Percentiles rank a stretch among this genome's conserved stretches.
These are phyloP conservation scores for Medicago truncatula DNA, from an alignment of 306 rosid species.

Conservation along the genomic window DNA sequence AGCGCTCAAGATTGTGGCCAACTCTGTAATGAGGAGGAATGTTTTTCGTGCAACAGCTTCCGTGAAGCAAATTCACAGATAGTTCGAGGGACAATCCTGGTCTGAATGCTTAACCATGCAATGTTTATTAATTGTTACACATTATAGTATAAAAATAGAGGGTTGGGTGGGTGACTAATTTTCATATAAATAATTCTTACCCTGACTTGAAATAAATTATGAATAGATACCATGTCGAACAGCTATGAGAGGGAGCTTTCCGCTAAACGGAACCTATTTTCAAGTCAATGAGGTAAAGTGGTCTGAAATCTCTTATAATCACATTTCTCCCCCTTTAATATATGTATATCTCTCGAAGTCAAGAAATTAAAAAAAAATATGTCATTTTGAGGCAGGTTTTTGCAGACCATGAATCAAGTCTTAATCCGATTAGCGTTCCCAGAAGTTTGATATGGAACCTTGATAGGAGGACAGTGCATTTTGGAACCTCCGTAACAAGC, in stretches of 20 bases:
- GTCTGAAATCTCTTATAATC: background rate
- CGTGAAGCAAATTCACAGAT: conserved; percentile 79
- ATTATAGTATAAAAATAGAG: background rate
- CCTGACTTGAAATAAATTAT: conserved; percentile 44
- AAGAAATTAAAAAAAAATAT: conserved; percentile 20
- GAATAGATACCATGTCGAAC: conserved; percentile 93
- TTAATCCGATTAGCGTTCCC: conserved; percentile 64
- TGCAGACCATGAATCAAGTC: conserved; percentile 66
- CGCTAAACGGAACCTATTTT: conserved; percentile 94
- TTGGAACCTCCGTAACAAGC: conserved; percentile 66
- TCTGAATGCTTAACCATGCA: conserved; percentile 47
- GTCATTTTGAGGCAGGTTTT: conserved; percentile 56
- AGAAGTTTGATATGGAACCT: conserved; percentile 72
- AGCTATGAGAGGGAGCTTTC: conserved; percentile 95
- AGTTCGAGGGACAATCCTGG: conserved; percentile 91
- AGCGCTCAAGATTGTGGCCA: conserved; percentile 62
- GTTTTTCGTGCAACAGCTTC: conserved; percentile 81
- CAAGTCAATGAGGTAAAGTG: conserved; percentile 91
- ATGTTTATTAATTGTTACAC: conserved; percentile 18
- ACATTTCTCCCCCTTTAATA: conserved; percentile 24
- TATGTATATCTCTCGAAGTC: conserved; percentile 32
- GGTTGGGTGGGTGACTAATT: conserved; percentile 5
- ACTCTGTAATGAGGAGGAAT: conserved; percentile 78
- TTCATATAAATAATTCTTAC: conserved; percentile 28
- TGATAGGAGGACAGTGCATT: conserved; percentile 63